Evolutionary conservation across 345 rosid species (phyloP), one percentile per base, ranked within the genome.

Genomic region (Gossypium sturtianum): DNA sequence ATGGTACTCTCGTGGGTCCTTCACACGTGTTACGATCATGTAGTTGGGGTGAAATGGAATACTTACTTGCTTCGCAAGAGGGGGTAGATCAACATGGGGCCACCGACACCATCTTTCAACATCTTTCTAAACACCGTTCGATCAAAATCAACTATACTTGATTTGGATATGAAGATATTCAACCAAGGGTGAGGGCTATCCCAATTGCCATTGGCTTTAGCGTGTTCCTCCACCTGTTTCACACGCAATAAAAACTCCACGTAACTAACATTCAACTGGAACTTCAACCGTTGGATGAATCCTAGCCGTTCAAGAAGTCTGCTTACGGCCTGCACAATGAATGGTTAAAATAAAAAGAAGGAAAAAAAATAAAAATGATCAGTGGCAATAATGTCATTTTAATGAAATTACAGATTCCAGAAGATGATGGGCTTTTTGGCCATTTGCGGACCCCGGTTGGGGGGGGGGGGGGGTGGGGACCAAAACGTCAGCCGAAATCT

Each of bases 141-240:
- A 84, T 91, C 89, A 10, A 93, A 95, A 0, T 84, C 81, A 2
- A 66, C 87, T 10, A 95, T 89, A 77, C 85, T 83, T 0, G 75
- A 59, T 58, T 83, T 84, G 6, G 99, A 89, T 52, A 95, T 89
- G 62, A 93, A 88, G 63, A 95, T 74, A 75, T 95, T 95, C 79
- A 95, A 67, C 99, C 99, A 95, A 23, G 99, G 99, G 86, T 95
- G 99, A 2, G 99, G 94, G 13, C 87, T 79, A 47, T 91, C 96
- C 99, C 99, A 95, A 10, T 85, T 80, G 27, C 98, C 97, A 47
- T 41, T 84, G 59, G 84, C 86, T 70, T 77, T 87, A 0, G 99
- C 97, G 2, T 82, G 76, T 27, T 76, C 85, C 74, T 95, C 99
- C 7, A 29, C 82, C 1, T 59, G 85, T 72, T 87, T 90, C 62